These are phyloP conservation scores for Gaeumannomyces sp. DNA, from an alignment of 2,329 filamentous ascomycete species.

Conservation along the genomic window DNA sequence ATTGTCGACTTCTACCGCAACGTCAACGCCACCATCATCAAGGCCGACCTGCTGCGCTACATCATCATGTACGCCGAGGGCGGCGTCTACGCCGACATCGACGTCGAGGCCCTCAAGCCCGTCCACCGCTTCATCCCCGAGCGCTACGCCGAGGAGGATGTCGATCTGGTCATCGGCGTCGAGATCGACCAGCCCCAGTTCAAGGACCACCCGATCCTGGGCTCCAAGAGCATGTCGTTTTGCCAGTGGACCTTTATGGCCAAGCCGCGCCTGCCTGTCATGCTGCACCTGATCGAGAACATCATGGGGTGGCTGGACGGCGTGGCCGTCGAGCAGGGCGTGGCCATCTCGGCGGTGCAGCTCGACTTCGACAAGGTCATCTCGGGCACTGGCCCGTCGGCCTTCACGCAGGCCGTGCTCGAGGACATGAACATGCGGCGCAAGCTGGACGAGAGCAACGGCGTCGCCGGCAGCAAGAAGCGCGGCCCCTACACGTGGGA, in stretches of 20 bases:
- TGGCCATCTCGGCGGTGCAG: constrained; percentile 52
- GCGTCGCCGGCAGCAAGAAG: not conserved
- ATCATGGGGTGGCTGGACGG: constrained; percentile 61
- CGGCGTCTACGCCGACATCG: constrained; percentile 42
- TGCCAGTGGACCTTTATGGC: constrained; percentile 73
- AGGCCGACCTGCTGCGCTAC: constrained; percentile 60
- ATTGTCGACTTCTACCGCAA: constrained; percentile 55
- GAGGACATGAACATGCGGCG: constrained; percentile 48
- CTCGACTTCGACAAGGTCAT: constrained; percentile 69
- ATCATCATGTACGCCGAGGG: constrained; percentile 63
- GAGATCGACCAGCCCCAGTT: constrained; percentile 67
- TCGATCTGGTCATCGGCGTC: constrained; percentile 64
- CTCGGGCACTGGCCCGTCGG: constrained; percentile 64
- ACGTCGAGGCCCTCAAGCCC: constrained; percentile 35
- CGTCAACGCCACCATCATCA: constrained; percentile 58
- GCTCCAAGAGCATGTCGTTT: constrained; percentile 62
- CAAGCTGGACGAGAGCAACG: constrained; percentile 1
- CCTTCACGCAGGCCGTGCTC: constrained; percentile 60
- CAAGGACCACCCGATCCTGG: constrained; percentile 56
- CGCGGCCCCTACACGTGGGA: constrained; percentile 51
- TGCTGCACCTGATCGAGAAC: constrained; percentile 61
- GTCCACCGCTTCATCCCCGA: constrained; percentile 52
- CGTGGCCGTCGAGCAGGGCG: constrained; percentile 52
- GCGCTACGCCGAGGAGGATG: constrained; percentile 54
- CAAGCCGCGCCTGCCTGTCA: constrained; percentile 60